Evolutionary conservation across 108 stramenopile genomes (phyloP).

Genomic region (Cafeteria roenbergensis): DNA sequence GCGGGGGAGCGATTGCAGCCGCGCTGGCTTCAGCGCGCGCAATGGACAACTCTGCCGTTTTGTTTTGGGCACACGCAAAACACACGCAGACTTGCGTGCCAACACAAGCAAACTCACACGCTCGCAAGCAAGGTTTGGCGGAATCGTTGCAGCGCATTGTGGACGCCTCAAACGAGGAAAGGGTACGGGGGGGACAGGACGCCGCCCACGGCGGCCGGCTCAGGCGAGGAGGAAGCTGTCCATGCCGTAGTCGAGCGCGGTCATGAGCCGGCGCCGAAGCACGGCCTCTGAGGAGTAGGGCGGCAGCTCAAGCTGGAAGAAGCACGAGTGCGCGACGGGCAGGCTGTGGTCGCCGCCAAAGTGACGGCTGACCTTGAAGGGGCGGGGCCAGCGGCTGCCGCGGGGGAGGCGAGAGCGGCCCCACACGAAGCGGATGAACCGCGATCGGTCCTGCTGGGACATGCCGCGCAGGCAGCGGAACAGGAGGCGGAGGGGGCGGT

Average conservation of each 20-base stretch:
- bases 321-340: conserved; percentile 22
- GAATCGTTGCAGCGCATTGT: too few species aligned
- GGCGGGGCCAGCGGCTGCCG: neutral
- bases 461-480: neutral
- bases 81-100: too few species aligned
- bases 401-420: conserved; percentile 18
- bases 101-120: too few species aligned
- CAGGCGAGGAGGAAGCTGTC: conserved; percentile 5
- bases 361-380: conserved; percentile 13
- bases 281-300: conserved; percentile 11
- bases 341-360: conserved; percentile 3
- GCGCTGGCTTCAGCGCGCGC: too few species aligned
- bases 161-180: too few species aligned
- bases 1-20: too few species aligned
- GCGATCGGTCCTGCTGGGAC: conserved; percentile 17
- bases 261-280: neutral
- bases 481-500: neutral
- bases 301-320: conserved; percentile 22
- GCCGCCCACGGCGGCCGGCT: too few species aligned
- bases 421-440: conserved; percentile 21
- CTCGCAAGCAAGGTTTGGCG: too few species aligned
- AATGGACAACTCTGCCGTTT: too few species aligned
- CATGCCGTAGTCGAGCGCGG: conserved; percentile 1
- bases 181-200: too few species aligned
- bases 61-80: too few species aligned